Base-by-base conservation (phyloP, 2,329 filamentous ascomycete species). In the Xylariales sp. region DNA sequence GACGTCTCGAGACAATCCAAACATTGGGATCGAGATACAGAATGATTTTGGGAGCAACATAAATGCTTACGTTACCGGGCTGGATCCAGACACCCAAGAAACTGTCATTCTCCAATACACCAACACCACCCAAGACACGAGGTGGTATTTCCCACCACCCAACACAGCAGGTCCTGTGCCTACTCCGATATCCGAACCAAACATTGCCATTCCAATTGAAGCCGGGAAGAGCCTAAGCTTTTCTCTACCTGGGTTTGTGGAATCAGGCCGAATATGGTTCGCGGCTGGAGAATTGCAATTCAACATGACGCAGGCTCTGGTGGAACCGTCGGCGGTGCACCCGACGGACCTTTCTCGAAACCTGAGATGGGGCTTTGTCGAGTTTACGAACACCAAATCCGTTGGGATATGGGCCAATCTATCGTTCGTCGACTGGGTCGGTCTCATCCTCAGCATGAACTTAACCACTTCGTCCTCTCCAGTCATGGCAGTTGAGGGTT, bases 341-440 rank as follows among this genome's bases (percentile, higher is more conserved):
- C 44, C 60, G 1, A 38, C 44, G 6, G 64, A 69, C 31, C 56
- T 60, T 4, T 62, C 55, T 33, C 50, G 59, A 0, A 55, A 52
- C 3, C 43, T 64, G 17, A 61, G 62, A 39, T 71, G 64, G 62
- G 66, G 65, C 2, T 70, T 70, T 37, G 52, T 67, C n/a, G 67
- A 71, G 45, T 49, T 71, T 15, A 66, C 65, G 0, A 60, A 57
- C 38, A 62, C 50, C 8, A 32, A 40, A 1, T 45, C 54, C 1
- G 55, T 57, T 0, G 51, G 54, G 3, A 40, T 72, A 19, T 66
- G 55, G 13, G 62, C 65, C 29, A 71, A 72, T 44, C 60, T 73
- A 29, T 68, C 63, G 33, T 70, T 66, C 29, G 69, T 73, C 13
- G 69, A 73, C 50, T 72, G 69, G 42, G 61, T 72, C n/a, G 57